Conservation (phyloP, 306 rosid species). For the Comarum palustre region DNA sequence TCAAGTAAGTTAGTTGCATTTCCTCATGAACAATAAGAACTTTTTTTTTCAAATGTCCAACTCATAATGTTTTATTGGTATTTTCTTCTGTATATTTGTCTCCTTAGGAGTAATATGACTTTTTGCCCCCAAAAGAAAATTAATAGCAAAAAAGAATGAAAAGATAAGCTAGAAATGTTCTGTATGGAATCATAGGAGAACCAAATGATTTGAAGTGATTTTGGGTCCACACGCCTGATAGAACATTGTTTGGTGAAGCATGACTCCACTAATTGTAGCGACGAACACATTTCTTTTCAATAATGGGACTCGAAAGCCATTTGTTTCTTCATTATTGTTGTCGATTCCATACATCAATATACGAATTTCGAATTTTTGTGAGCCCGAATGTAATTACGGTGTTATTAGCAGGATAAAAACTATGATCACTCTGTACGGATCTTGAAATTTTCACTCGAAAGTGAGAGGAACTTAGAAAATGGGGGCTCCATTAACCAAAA, state of each 20-base stretch:
- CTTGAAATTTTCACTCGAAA: too few relatives aligned
- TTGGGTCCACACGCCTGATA: neutral
- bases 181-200: conserved; percentile 5
- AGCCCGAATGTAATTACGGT: too few relatives aligned
- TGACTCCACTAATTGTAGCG: neutral
- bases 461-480: neutral
- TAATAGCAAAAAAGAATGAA: neutral
- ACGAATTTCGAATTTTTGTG: too few relatives aligned
- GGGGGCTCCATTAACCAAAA: neutral
- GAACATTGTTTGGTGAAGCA: neutral
- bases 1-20: neutral
- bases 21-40: neutral
- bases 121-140: neutral
- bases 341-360: too few relatives aligned
- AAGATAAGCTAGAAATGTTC: neutral
- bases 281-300: neutral
- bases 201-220: neutral
- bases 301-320: neutral
- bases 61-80: neutral
- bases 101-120: neutral
- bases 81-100: neutral
- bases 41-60: neutral
- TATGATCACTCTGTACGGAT: too few relatives aligned
- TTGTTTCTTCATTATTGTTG: neutral
- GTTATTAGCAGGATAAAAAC: too few relatives aligned